A percentile compares a stretch with the other conserved stretches of the same genome.
Evolutionary conservation across 2,329 filamentous ascomycete genomes (phyloP).

Genomic region (Colletotrichum acutatum): DNA sequence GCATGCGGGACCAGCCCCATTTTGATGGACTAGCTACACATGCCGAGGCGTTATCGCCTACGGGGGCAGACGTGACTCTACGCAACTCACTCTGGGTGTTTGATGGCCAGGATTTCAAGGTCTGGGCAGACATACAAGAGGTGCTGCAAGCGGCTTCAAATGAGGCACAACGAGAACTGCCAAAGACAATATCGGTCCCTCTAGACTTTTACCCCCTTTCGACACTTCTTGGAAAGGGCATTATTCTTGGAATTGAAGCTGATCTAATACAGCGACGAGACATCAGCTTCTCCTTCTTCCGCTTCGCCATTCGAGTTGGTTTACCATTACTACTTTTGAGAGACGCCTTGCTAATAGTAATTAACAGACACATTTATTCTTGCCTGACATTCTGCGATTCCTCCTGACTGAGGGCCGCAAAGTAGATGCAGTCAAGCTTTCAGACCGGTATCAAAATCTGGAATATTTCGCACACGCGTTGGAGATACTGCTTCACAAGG

Average conservation of each 20-base stretch:
- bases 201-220: conserved; percentile 98
- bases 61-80: conserved; percentile 51
- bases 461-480: conserved; percentile 94
- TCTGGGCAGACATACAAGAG: conserved; percentile 90
- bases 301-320: conserved; percentile 86
- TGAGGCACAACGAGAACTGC: conserved; percentile 75
- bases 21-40: conserved; percentile 43
- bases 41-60: conserved; percentile 6
- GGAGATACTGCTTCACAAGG: conserved; percentile 91
- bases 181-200: conserved; percentile 78
- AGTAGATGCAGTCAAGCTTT: conserved; percentile 83
- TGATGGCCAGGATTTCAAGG: conserved; percentile 85
- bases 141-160: conserved; percentile 78
- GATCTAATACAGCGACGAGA: conserved; percentile 95
- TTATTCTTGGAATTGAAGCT: conserved; percentile 89
- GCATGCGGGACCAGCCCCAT: conserved; percentile 85
- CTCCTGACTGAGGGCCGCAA: conserved; percentile 81
- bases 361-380: conserved; percentile 85
- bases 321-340: conserved; percentile 89
- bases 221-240: conserved; percentile 86
- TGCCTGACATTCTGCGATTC: conserved; percentile 86
- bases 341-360: conserved; percentile 68
- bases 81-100: conserved; percentile 95
- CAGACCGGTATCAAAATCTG: conserved; percentile 85
- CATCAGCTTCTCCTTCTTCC: conserved; percentile 88